Percentiles rank a stretch among this genome's conserved stretches.
Conservation (phyloP, 768 basidiomycete species). For the Suillus weaverae region DNA sequence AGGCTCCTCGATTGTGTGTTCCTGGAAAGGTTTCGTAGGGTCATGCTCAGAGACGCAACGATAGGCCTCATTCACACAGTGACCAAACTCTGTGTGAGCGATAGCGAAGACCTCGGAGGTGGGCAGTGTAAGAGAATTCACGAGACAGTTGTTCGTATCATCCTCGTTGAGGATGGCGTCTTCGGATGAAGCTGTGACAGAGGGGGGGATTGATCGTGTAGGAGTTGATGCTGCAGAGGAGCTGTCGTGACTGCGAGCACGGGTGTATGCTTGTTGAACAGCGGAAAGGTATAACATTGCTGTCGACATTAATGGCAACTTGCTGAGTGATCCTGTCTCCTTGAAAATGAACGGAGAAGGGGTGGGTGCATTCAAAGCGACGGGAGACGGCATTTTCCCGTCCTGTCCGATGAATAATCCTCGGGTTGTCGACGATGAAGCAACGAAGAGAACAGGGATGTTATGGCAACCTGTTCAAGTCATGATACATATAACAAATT, state of each 20-base stretch:
- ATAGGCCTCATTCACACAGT: constrained; percentile 76
- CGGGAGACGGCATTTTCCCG: constrained; percentile 53
- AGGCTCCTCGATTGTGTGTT: constrained; percentile 76
- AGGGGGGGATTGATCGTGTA: constrained; percentile 73
- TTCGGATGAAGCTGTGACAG: constrained; percentile 65
- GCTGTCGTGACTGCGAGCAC: constrained; percentile 49
- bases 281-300: constrained; percentile 63
- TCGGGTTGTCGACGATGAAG: constrained; percentile 12
- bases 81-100: constrained; percentile 90
- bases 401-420: constrained; percentile 11
- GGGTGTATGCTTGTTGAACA: constrained; percentile 69
- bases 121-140: constrained; percentile 64
- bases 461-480: not conserved
- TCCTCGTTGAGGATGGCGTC: constrained; percentile 62
- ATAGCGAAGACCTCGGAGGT: constrained; percentile 79
- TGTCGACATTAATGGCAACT: constrained; percentile 42
- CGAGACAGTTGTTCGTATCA: constrained; percentile 57
- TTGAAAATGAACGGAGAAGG: constrained; percentile 59
- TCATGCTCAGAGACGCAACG: constrained; percentile 68
- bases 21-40: constrained; percentile 42
- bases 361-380: constrained; percentile 56
- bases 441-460: not conserved
- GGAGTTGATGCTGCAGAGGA: constrained; percentile 61
- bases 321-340: constrained; percentile 46
- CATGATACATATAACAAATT: not conserved